phyloP scores from a whole-genome alignment of 2,329 filamentous ascomycete species.

The Pseudocercospora ulei region DNA sequence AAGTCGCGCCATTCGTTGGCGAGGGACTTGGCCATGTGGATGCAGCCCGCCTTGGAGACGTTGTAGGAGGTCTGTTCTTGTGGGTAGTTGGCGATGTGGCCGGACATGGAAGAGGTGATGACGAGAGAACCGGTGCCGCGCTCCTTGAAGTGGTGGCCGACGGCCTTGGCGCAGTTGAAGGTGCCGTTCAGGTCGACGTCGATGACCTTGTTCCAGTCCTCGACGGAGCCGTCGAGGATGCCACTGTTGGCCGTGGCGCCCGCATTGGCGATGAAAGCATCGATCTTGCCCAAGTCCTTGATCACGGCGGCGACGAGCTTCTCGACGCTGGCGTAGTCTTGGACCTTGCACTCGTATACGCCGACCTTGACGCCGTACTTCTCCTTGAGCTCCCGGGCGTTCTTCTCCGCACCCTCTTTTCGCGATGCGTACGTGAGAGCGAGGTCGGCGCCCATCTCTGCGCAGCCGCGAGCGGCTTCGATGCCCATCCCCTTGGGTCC shows the following conservation, averaged over 20 bases:
- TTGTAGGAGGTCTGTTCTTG: constrained; percentile 60
- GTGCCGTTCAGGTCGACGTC: constrained; percentile 78
- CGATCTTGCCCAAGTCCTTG: constrained; percentile 60
- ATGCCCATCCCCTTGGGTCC: constrained; percentile 60
- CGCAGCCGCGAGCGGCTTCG: constrained; percentile 55
- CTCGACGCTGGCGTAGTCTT: constrained; percentile 49
- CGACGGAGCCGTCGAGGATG: constrained; percentile 58
- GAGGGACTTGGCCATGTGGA: constrained; percentile 49
- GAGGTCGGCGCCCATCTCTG: constrained; percentile 55
- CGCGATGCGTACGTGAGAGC: constrained; percentile 59
- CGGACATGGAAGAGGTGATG: constrained; percentile 66
- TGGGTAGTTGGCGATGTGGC: constrained; percentile 73
- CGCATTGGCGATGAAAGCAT: constrained; percentile 60
- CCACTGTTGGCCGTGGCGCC: constrained; percentile 60
- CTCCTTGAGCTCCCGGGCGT: constrained; percentile 51
- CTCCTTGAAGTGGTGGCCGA: constrained; percentile 67
- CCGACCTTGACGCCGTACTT: constrained; percentile 57
- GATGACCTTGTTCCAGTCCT: constrained; percentile 68
- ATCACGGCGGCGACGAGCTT: constrained; percentile 51
- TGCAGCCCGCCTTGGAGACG: constrained; percentile 57
- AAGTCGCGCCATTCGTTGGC: constrained; percentile 63
- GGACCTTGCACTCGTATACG: constrained; percentile 57
- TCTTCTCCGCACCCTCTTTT: constrained; percentile 54
- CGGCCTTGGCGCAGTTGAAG: constrained; percentile 77
- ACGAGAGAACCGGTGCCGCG: constrained; percentile 55